Evolutionary conservation across 306 rosid species (phyloP).

Genomic region (Cyamopsis tetragonoloba): DNA sequence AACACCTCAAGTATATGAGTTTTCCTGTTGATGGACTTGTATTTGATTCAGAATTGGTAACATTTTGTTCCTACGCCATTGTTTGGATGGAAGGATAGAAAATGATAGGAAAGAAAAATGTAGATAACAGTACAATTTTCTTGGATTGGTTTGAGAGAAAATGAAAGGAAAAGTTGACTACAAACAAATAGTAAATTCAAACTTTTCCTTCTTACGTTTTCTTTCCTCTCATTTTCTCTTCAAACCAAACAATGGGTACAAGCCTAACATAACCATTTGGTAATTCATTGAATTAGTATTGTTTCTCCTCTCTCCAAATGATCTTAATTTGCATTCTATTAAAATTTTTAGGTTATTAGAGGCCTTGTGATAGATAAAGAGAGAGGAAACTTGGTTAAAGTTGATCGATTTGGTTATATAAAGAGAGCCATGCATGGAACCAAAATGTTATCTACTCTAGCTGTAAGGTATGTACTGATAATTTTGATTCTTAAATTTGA

Average conservation of each 20-base stretch:
- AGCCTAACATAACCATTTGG: slow-evolving; percentile 8
- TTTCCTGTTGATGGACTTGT: slow-evolving; percentile 74
- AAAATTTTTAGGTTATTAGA: slow-evolving; percentile 59
- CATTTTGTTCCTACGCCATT: slow-evolving; percentile 9
- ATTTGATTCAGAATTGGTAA: slow-evolving; percentile 76
- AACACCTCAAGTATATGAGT: slow-evolving; percentile 62
- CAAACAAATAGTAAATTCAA: no score
- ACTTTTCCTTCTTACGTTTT: no score
- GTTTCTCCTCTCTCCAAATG: neutral
- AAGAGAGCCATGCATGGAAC: slow-evolving; percentile 90
- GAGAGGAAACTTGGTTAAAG: slow-evolving; percentile 75
- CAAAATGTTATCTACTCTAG: slow-evolving; percentile 63
- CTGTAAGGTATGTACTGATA: slow-evolving; percentile 52
- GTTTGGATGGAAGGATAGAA: no score
- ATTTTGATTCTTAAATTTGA: slow-evolving; percentile 7
- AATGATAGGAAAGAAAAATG: no score
- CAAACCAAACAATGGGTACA: no score
- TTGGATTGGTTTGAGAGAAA: no score
- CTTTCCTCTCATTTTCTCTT: no score
- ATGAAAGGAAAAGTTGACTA: no score
- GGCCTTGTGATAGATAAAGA: slow-evolving; percentile 88
- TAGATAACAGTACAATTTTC: no score
- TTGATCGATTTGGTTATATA: slow-evolving; percentile 79
- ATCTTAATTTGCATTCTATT: neutral
- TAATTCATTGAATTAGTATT: neutral